These are phyloP conservation scores for Termitomyces sp. DNA, from an alignment of 1,284 basidiomycete genomes.

Conservation along the genomic window DNA sequence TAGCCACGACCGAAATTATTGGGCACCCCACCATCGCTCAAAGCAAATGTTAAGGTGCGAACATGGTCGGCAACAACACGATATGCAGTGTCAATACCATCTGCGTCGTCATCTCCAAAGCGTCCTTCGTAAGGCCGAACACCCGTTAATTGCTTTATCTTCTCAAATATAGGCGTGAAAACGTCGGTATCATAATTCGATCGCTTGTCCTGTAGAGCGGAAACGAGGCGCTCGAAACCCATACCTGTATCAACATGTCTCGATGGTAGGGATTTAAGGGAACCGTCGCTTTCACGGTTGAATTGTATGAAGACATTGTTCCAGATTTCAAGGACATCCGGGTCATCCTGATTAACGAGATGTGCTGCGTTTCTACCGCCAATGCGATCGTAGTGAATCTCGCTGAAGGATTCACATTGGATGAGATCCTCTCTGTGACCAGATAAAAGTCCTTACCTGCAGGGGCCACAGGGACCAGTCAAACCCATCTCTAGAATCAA, in stretches of 20 bases:
- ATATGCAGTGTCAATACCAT: constrained; percentile 97
- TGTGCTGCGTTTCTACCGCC: constrained; percentile 89
- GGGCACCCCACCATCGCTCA: constrained; percentile 94
- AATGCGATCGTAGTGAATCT: constrained; percentile 96
- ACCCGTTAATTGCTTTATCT: constrained; percentile 87
- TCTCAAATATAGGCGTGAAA: constrained; percentile 86
- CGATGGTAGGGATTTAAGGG: constrained; percentile 77
- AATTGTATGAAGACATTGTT: constrained; percentile 99
- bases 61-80: constrained; percentile 97
- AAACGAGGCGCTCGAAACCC: constrained; percentile 98
- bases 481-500: constrained; percentile 85
- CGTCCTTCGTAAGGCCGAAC: constrained; percentile 86
- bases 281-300: constrained; percentile 90
- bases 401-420: constrained; percentile 42
- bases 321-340: constrained; percentile 97
- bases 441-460: constrained; percentile 50
- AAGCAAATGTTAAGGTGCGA: constrained; percentile 90
- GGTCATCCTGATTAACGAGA: constrained; percentile 93
- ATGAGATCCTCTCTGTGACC: constrained; percentile 2
- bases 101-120: constrained; percentile 88
- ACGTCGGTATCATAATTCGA: constrained; percentile 99
- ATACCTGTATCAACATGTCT: constrained; percentile 99
- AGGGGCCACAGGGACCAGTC: constrained; percentile 96
- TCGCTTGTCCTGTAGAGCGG: constrained; percentile 83
- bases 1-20: constrained; percentile 97